A percentile compares a stretch with the other conserved stretches of the same genome.
phyloP scores from a whole-genome alignment of 768 basidiomycete species.

The Clitopilus hobsonii region DNA sequence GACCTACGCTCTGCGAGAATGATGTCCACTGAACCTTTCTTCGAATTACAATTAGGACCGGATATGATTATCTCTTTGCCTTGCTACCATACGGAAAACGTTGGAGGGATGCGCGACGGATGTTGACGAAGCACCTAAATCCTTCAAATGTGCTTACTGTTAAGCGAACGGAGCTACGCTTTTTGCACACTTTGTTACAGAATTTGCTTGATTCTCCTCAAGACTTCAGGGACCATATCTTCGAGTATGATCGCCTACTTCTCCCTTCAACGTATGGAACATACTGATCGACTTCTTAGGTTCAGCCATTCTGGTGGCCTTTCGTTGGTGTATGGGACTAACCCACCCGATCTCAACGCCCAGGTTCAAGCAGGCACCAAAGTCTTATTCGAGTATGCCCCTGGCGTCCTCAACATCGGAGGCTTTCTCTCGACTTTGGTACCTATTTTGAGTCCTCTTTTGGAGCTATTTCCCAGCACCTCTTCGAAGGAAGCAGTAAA shows the following conservation, averaged over 20 bases:
- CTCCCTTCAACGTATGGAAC: background rate
- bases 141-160: background rate
- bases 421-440: background rate
- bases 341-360: background rate
- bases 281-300: background rate
- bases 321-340: background rate
- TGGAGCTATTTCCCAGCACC: too few relatives aligned
- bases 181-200: background rate
- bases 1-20: background rate
- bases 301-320: background rate
- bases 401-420: background rate
- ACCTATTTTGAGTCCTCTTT: background rate
- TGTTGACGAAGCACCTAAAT: background rate
- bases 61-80: background rate
- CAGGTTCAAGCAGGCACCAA: background rate
- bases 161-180: background rate
- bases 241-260: background rate
- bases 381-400: background rate
- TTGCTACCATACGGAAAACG: background rate
- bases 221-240: constrained; percentile 1
- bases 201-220: constrained; percentile 2
- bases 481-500: background rate
- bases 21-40: background rate
- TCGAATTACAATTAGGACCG: background rate
- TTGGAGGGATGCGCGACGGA: background rate